A percentile compares a stretch with the other conserved stretches of the same genome.
phyloP scores from a whole-genome alignment of 208 protist species.

The Leishmania aethiopica region DNA sequence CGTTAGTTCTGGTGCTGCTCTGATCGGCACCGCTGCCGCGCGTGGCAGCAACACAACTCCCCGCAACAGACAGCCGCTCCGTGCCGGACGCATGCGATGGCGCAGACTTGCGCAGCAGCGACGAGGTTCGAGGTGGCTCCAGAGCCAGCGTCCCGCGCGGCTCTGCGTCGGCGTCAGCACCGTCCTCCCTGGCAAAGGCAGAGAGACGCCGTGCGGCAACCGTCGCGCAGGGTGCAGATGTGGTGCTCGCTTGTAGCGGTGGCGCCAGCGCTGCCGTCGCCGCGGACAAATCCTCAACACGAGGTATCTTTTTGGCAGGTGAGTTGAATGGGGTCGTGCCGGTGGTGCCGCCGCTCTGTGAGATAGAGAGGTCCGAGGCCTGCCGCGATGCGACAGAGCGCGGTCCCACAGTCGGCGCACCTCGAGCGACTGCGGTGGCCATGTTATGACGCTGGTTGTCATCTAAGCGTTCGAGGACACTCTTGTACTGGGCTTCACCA shows the following conservation, averaged over 20 bases:
- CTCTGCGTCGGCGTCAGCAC: neutral
- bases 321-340: slow-evolving; percentile 49
- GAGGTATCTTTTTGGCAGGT: slow-evolving; percentile 64
- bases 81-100: neutral
- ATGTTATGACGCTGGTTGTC: slow-evolving; percentile 76
- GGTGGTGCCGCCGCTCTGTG: slow-evolving; percentile 11
- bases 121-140: slow-evolving; percentile 2
- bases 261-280: neutral
- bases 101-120: slow-evolving; percentile 3
- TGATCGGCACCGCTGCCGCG: neutral
- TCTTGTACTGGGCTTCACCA: slow-evolving; percentile 55
- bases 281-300: slow-evolving; percentile 35
- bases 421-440: slow-evolving; percentile 28
- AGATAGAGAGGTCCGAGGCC: slow-evolving; percentile 1
- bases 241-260: neutral
- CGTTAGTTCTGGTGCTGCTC: slow-evolving; percentile 2
- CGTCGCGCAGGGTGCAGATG: slow-evolving; percentile 3
- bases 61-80: neutral
- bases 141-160: neutral
- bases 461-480: slow-evolving; percentile 63
- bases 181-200: neutral
- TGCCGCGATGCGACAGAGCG: neutral
- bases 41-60: neutral
- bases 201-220: slow-evolving; percentile 16
- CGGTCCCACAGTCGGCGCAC: slow-evolving; percentile 17